Base-by-base conservation (phyloP, 1,284 basidiomycete genomes). In the Amylostereum areolatum region DNA sequence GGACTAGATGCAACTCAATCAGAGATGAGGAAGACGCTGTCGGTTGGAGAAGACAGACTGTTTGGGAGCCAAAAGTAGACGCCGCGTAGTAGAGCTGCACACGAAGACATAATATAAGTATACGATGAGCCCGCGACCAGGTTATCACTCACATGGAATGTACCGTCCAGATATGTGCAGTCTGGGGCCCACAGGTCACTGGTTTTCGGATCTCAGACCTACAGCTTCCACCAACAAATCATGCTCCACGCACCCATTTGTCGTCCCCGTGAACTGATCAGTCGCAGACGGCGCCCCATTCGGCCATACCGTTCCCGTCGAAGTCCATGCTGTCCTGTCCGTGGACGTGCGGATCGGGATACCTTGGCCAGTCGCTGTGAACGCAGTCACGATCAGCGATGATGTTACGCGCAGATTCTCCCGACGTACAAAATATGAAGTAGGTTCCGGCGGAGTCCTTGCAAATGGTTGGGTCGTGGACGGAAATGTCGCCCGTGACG, bases 171-270 rank as follows among this genome's bases (percentile, higher is more conserved):
- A 55, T 73, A 72, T 2, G 68, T 71, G 56, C 77, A 81, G 52
- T 80, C 77, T 1, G 77, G 77, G 1, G 77, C 77, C 77, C 77
- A 78, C 3, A 78, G 56, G 29, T 63, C 59, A 12, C 70, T 73
- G 47, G 31, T 48, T 28, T 27, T 8, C 8, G 24, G 29, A 29
- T 29, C 31, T 43, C 28, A 39, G 28, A 3, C n/a, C n/a, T n/a
- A 45, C 18, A n/a, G 32, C 2, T 36, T 12, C 31, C 11, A 27
- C n/a, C 27, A n/a, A 43, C 33, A 7, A 35, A 2, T 45, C 41
- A 18, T 48, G 12, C 41, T 28, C 7, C 5, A 56, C 59, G 50
- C 52, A 74, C 71, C 76, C 77, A 51, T 80, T 75, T 1, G 66
- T 63, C 1, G 66, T 73, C 11, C 67, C 68, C 12, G 76, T 80